Conservation (phyloP, 371 early-diverging fungal genomes). For the Mucor lusitanicus region DNA sequence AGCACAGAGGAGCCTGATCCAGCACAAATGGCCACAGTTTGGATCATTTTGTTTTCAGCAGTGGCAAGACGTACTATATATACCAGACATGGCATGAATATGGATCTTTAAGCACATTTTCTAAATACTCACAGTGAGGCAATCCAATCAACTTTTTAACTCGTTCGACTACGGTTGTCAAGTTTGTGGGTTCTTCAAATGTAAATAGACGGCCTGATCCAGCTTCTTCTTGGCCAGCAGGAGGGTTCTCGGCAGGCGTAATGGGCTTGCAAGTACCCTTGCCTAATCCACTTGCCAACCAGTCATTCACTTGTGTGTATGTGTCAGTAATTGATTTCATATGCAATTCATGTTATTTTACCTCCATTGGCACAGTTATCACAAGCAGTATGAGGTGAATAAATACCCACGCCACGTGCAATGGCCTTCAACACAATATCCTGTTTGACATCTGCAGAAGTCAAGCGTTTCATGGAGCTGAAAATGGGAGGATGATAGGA, state of each 20-base stretch:
- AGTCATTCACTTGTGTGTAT: constrained; percentile 71
- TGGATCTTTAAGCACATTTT: no score
- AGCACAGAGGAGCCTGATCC: constrained; percentile 84
- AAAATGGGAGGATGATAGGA: constrained; percentile 98
- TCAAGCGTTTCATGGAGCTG: constrained; percentile 81
- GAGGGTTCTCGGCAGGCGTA: constrained; percentile 55
- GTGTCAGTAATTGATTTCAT: not conserved
- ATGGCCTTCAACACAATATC: constrained; percentile 82
- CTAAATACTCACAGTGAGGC: constrained; percentile 50
- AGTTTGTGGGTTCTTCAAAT: constrained; percentile 56
- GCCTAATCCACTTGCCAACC: constrained; percentile 76
- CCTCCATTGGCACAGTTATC: constrained; percentile 86
- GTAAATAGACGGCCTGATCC: constrained; percentile 79
- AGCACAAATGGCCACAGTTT: constrained; percentile 91
- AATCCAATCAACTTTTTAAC: constrained; percentile 70
- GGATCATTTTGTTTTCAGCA: constrained; percentile 56
- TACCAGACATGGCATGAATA: not conserved
- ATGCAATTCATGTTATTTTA: constrained; percentile 17
- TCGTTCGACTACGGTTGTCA: constrained; percentile 59
- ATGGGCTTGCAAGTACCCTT: constrained; percentile 54
- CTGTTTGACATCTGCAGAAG: constrained; percentile 74
- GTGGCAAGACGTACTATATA: constrained; percentile 81
- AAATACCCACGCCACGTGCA: constrained; percentile 88
- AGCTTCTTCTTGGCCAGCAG: constrained; percentile 67
- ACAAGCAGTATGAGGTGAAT: constrained; percentile 96